Base-by-base conservation (phyloP, 139 green algal species). In the Zygnema cylindricum region DNA sequence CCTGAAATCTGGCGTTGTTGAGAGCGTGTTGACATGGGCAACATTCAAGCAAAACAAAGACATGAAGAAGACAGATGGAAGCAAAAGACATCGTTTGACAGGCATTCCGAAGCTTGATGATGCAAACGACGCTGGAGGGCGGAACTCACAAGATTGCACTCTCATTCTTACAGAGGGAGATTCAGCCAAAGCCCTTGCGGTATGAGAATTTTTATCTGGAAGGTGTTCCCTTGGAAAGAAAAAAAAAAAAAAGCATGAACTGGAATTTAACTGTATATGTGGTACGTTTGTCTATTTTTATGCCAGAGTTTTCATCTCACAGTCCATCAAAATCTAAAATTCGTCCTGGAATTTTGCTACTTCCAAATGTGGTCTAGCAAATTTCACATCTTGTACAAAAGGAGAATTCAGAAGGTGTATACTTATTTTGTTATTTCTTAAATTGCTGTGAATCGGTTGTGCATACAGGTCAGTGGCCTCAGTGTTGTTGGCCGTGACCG, bases 131-230 rank as follows among this genome's bases (percentile, higher is more conserved):
- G 98, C 98, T 0, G 98, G 98, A 76, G 95, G 94, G 0, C 90
- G 94, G 35, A 95, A 96, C 88, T 96, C 93, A 3, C 81, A 95
- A 85, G 33, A 96, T 36, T 99, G 98, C 95, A 99, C 98, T 30
- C 94, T 99, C n/a, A 99, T 99, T 93, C 93, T 99, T 54, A 99
- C 98, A 0, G 98, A 99, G 93, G 98, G 98, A 63, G 98, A 99
- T 94, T 97, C 94, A 21, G 98, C 98, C 77, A 99, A 99, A 93
- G 89, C 98, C 1, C 94, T 99, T 89, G 98, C 97, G 35, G 95
- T 91, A 88, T 33, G 84, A 21, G 41, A 39, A 43, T 16, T 79
- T 16, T 79, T 43, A 25, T 43, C 38, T 73, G 57, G 30, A 73
- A 25, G 30, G n/a, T n/a, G n/a, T n/a, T n/a, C n/a, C n/a, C n/a